Evolutionary conservation across 2,329 filamentous ascomycete genomes (phyloP), one percentile per base, ranked within the genome.

Genomic region (Colletotrichum cuscutae): DNA sequence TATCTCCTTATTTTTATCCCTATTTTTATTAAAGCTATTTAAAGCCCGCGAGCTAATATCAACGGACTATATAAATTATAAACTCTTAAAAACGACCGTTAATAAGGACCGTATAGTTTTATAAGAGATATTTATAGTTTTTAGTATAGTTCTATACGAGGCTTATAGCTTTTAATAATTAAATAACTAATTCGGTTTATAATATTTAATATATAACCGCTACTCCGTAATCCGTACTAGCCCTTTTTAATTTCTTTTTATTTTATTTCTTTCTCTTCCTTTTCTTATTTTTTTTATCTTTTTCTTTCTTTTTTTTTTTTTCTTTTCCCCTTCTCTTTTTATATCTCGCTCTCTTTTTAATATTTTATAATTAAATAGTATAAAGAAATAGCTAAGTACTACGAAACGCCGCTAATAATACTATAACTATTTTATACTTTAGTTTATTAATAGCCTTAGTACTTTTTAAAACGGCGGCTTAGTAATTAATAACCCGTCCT

Each of bases 401-500:
- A 15, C 11, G 13, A 56, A 15, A 46, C 24, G 30, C 24, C 35
- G 22, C 61, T 65, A n/a, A 65, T 19, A 22, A 6, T 19, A 7
- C 19, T 11, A 59, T 12, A 67, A 56, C 65, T 67, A 67, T 59
- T 67, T 67, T 15, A 60, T 11, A 7, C 65, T 56, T 67, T 54
- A 12, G 56, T 53, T 56, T 65, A 73, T 77, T 28, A 53, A 70
- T 13, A 53, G 63, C 24, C 60, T 58, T 2, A 2, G 22, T 24
- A 24, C 22, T 24, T 24, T 24, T 24, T 24, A 24, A 24, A 24
- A 24, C 22, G 74, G 76, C 28, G 73, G 76, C 5, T 54, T 77
- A 12, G 73, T 75, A 13, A 70, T 68, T 37, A 77, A 77, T 60
- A 77, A 77, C 60, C 76, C 70, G 1, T 74, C 67, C 13, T 72